Base-by-base conservation (phyloP, 1,139 yeast genomes). In the Scheffersomyces insectosa region DNA sequence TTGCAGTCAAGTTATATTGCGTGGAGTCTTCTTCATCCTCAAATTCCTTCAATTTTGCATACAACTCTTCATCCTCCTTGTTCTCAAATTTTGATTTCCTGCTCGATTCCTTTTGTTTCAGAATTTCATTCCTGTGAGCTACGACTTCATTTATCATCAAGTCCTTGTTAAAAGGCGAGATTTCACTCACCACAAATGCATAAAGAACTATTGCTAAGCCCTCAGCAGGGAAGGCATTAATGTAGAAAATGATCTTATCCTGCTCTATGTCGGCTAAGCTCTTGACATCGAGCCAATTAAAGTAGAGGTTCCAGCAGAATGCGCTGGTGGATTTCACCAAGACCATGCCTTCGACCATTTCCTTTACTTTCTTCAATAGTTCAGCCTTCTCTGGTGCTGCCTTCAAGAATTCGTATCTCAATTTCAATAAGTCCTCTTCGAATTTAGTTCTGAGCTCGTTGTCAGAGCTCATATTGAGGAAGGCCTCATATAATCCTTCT, bases 241-340 rank as follows among this genome's bases (percentile, higher is more conserved):
- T 66, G 56, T 79, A 88, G 32, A 68, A 71, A 4, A 69, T 52
- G 1, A 89, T 54, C 7, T 71, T 57, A 3, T 66, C 70, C 27
- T 73, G 59, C 39, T 83, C 83, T 40, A 88, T 59, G 2, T 77
- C 75, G 7, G 53, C 53, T 11, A 89, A 60, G 8, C 72, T 66
- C 3, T 59, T 61, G 7, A 75, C 76, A 59, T 93, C 97, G 30
- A 66, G 52, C 85, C 93, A 86, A 54, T 93, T 96, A 52, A 90
- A 80, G 53, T 81, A 82, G 11, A 85, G 59, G 39, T 77, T 73
- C 96, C 97, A 93, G 1, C 93, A 89, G 33, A 79, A 68, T 27
- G 77, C 67, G 23, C 83, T 81, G 25, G 49, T 47, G 12, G 83
- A 79, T 34, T 79, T 77, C 11, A 93, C 80, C 25, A 85, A 65